Evolutionary conservation across 306 rosid species (phyloP).

Genomic region (Vigna mungo): DNA sequence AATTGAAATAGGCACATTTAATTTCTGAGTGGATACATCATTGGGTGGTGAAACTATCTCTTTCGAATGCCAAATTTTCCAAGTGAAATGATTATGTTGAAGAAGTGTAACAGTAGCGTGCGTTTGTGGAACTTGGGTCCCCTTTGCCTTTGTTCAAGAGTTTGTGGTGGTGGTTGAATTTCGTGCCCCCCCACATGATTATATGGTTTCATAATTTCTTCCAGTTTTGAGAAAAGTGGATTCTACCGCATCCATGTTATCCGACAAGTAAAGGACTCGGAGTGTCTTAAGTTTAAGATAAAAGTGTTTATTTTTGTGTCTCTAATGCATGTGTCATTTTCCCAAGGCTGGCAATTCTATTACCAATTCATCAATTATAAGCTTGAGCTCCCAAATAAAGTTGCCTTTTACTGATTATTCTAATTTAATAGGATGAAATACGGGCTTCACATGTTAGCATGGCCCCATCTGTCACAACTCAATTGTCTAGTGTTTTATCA

Average conservation of each 20-base stretch:
- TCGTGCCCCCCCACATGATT: constrained; percentile 28
- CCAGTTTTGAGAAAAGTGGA: constrained; percentile 31
- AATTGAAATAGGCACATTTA: constrained; percentile 19
- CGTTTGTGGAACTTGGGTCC: constrained; percentile 45
- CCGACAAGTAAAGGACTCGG: constrained; percentile 4
- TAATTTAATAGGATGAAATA: constrained; percentile 32
- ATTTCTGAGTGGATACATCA: constrained; percentile 39
- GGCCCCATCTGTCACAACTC: constrained; percentile 48
- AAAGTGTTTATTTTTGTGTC: constrained; percentile 40
- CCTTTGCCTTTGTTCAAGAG: constrained; percentile 25
- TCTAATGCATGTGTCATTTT: constrained; percentile 42
- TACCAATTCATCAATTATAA: constrained; percentile 42
- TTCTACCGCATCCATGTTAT: constrained; percentile 36
- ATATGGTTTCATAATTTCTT: constrained; percentile 4
- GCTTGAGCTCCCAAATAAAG: constrained; percentile 33
- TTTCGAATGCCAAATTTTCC: constrained; percentile 37
- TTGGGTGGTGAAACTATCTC: constrained; percentile 40
- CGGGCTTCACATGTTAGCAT: constrained; percentile 54
- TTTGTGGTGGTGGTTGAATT: constrained; percentile 53
- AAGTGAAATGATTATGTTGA: constrained; percentile 48
- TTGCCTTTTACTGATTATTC: constrained; percentile 33
- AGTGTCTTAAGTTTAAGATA: constrained; percentile 29
- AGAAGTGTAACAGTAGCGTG: constrained; percentile 37
- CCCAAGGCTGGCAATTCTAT: constrained; percentile 29
- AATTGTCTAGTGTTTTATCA: constrained; percentile 34